Percentiles rank a stretch among this genome's conserved stretches.
These are phyloP conservation scores for Musa balbisiana DNA, from an alignment of 202 grass and related monocot species.

Conservation along the genomic window DNA sequence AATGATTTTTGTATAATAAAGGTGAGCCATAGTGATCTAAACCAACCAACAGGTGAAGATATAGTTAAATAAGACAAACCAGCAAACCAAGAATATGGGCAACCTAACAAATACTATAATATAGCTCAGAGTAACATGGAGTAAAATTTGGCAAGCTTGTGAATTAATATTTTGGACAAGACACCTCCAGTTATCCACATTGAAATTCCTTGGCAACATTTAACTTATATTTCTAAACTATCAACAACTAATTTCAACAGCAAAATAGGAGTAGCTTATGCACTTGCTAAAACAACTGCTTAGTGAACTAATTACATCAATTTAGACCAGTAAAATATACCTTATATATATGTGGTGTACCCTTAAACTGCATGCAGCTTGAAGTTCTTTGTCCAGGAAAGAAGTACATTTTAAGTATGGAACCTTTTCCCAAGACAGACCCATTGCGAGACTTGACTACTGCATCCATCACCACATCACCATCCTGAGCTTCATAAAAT, in stretches of 20 bases:
- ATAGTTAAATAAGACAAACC: not conserved
- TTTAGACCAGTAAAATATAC: conserved; percentile 27
- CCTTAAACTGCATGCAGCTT: conserved; percentile 55
- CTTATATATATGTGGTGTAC: conserved; percentile 85
- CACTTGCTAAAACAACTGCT: not conserved
- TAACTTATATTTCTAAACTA: not conserved
- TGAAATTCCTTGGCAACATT: not conserved
- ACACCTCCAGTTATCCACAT: not conserved
- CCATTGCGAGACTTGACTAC: conserved; percentile 80
- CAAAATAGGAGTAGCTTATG: not conserved
- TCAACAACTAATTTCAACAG: not conserved
- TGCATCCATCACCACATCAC: conserved; percentile 75
- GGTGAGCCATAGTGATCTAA: not conserved
- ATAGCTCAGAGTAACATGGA: too few species aligned
- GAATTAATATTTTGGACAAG: too few species aligned
- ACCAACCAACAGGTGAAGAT: not conserved
- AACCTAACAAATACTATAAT: not conserved
- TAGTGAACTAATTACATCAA: not conserved
- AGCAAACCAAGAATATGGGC: not conserved
- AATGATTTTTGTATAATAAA: not conserved
- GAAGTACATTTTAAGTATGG: conserved; percentile 97
- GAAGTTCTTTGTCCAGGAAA: conserved; percentile 90
- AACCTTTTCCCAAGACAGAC: conserved; percentile 93
- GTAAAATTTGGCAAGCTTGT: too few species aligned
- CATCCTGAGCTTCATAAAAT: conserved; percentile 48